Evolutionary conservation across 2,329 filamentous ascomycete genomes (phyloP), one percentile per base, ranked within the genome.

Genomic region (Aschersonia sp.): DNA sequence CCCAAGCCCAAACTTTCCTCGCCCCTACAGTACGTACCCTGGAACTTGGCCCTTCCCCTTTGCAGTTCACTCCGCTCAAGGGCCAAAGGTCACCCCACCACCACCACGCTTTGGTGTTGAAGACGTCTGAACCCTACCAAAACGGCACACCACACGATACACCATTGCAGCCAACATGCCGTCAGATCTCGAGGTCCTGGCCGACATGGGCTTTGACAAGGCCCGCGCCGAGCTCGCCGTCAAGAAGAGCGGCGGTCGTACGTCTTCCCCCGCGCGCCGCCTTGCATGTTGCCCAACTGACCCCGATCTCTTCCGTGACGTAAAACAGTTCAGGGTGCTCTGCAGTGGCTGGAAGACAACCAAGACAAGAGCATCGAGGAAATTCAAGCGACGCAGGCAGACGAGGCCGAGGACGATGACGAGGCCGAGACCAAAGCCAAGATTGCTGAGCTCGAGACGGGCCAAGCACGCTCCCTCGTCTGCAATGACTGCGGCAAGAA

Each of bases 401-500:
- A 56, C 11, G 61, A 64, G 30, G 62, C 71, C 31, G 73, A 72
- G 29, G 67, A 74, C 4, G 67, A 70, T 3, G 72, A 77, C 7
- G 72, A 71, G 2, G 22, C 22, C 22, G 72, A 53, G 11, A 70
- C 69, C 5, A 67, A 69, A 44, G 71, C 74, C 35, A 71, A 83
- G 56, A 76, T 78, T 9, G 75, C 80, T 5, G 75, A 78, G n/a
- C 70, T 89, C 3, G 73, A 85, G 56, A 77, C 78, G 2, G 86
- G 83, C 50, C 79, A 83, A 57, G 71, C 78, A 48, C 78, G 80
- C 58, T 94, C 87, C 45, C 78, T 97, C 48, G 76, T 94, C 46
- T 98, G 92, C 75, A 92, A 95, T 54, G 90, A 96, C 49, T 98
- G 92, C 61, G 84, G 85, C 60, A 96, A 95, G 74, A 84, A 81